These are phyloP conservation scores for Persicaria tinctoria DNA, from an alignment of 148 eudicot species.

Conservation along the genomic window DNA sequence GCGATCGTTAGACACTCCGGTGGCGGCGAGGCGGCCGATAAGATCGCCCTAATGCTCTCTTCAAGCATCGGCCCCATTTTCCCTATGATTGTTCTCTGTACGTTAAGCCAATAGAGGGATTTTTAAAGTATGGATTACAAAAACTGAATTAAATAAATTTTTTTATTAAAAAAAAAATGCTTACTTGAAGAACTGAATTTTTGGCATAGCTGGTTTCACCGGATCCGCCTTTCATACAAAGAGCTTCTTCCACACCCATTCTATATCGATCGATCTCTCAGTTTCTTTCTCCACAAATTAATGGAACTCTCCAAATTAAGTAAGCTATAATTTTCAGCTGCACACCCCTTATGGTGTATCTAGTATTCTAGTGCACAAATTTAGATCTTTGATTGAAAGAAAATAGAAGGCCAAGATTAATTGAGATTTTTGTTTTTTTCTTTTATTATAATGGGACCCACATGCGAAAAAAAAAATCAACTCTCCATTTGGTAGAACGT, in stretches of 20 bases:
- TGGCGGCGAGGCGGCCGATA: not conserved
- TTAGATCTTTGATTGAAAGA: too few relatives aligned
- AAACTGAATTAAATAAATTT: not conserved
- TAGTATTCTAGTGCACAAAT: too few relatives aligned
- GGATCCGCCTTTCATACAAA: conserved; percentile 8
- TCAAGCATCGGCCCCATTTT: not conserved
- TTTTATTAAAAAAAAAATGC: not conserved
- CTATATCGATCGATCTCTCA: too few relatives aligned
- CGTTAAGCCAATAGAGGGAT: not conserved
- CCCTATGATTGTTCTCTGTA: not conserved
- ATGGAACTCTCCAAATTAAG: too few relatives aligned
- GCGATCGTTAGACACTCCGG: not conserved
- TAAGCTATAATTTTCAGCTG: too few relatives aligned
- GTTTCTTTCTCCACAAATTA: too few relatives aligned
- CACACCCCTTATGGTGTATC: too few relatives aligned
- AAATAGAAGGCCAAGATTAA: too few relatives aligned
- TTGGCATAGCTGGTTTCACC: conserved; percentile 5
- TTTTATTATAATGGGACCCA: too few relatives aligned
- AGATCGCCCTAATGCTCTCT: not conserved
- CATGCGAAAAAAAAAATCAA: too few relatives aligned
- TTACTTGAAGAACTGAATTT: conserved; percentile 3
- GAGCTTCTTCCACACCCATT: conserved; percentile 4
- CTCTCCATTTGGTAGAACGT: too few relatives aligned
- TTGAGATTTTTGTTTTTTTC: too few relatives aligned
- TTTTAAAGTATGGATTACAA: not conserved